Evolutionary conservation across 2,329 filamentous ascomycete genomes (phyloP), one percentile per base, ranked within the genome.

Genomic region (Fusarium euwallaceae): DNA sequence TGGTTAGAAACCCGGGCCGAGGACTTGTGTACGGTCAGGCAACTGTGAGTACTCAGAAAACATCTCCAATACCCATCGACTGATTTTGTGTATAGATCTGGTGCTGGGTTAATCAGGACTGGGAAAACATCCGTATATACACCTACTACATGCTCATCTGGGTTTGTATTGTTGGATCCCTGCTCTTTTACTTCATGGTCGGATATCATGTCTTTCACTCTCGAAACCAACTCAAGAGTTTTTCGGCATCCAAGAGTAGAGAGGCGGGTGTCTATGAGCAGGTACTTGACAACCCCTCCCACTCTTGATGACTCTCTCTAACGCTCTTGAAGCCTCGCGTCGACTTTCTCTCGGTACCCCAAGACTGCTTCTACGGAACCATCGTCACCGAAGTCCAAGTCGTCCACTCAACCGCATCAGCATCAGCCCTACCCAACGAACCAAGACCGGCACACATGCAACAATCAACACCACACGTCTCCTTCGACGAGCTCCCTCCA

Each of bases 121-220:
- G 87, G 87, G 88, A 88, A 72, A 83, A 85, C 45, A 83, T 91
- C 16, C 88, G 89, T 36, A 91, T 91, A 51, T 91, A 88, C 75
- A 88, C 88, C 8, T 91, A 91, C 79, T 91, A 91, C 78, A 84
- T 91, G 71, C 87, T 90, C 4, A 89, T 91, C 56, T 91, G 89
- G 89, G 83, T 88, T 12, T 91, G 89, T 78, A 90, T 90, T 62
- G 80, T 86, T 55, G 81, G 89, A 14, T 91, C 89, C 0, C 81
- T 87, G 17, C 66, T 88, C 59, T 89, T 90, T 66, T 91, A 91
- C 73, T 81, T 87, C 22, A 82, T 89, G 34, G 88, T 91, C 51
- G 89, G 89, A 24, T 90, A 88, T 75, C 87, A 90, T 61, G 89
- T 91, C 24, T 91, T 91, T 74, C 88, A 87, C 66, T 87, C 89